Percentiles rank a stretch among this genome's conserved stretches.
Conservation (phyloP, 1,284 basidiomycete genomes). For the Austroboletus niveus region DNA sequence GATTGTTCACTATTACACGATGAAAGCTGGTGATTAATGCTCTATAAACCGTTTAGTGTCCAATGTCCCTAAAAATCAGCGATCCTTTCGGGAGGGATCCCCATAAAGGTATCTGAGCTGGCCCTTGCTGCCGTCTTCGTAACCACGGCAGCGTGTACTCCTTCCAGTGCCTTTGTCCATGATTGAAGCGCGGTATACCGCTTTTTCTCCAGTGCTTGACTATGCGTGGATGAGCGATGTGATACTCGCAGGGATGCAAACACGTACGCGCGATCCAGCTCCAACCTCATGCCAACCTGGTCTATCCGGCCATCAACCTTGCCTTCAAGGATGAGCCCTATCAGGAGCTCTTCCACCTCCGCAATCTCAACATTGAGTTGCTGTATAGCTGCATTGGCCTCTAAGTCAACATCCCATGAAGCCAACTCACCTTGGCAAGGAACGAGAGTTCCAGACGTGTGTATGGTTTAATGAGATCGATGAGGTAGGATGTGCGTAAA, state of each 20-base stretch:
- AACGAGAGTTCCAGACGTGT: constrained; percentile 89
- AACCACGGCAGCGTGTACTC: constrained; percentile 69
- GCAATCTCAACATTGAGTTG: constrained; percentile 87
- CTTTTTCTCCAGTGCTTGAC: constrained; percentile 80
- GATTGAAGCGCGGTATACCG: constrained; percentile 79
- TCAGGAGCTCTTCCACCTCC: constrained; percentile 92
- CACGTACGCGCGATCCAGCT: constrained; percentile 84
- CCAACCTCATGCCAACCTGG: constrained; percentile 89
- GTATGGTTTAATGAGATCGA: constrained; percentile 97
- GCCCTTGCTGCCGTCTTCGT: constrained; percentile 60
- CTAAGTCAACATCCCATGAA: not conserved
- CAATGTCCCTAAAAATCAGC: constrained; percentile 28
- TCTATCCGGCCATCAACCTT: constrained; percentile 96
- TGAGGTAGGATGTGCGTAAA: constrained; percentile 92
- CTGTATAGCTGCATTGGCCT: constrained; percentile 39
- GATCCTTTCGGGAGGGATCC: constrained; percentile 32
- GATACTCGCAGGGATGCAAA: not conserved
- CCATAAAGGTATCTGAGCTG: constrained; percentile 26
- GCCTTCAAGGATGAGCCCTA: constrained; percentile 92
- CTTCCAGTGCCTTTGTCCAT: constrained; percentile 78
- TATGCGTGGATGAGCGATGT: constrained; percentile 32
- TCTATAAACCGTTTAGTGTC: constrained; percentile 18
- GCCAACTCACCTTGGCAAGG: constrained; percentile 71
- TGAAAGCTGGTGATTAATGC: not conserved
- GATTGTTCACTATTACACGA: constrained; percentile 3